Percentiles rank a stretch among this genome's conserved stretches.
These are phyloP conservation scores for Dittrichia graveolens DNA, from an alignment of 129 eudicot genomes.

Conservation along the genomic window DNA sequence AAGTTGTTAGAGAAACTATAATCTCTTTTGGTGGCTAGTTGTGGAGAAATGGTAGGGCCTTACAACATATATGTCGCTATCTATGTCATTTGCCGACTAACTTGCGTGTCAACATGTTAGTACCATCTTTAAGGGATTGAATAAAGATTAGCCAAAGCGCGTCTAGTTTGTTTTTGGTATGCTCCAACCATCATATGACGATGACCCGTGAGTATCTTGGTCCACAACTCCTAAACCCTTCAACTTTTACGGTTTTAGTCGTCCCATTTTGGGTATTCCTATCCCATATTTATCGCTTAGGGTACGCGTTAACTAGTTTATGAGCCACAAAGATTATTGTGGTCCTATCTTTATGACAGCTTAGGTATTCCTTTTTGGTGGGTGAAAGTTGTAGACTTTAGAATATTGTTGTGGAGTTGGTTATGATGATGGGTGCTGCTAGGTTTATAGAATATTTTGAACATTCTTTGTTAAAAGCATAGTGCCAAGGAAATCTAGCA, in stretches of 20 bases:
- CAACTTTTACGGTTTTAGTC: constrained; percentile 22
- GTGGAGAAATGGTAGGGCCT: constrained; percentile 23
- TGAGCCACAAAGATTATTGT: constrained; percentile 29
- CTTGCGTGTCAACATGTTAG: constrained; percentile 6
- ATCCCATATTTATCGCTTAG: constrained; percentile 4
- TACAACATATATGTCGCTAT: constrained; percentile 26
- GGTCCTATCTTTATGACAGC: constrained; percentile 36
- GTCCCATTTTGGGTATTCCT: constrained; percentile 29
- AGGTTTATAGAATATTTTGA: constrained; percentile 27
- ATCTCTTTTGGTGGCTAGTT: constrained; percentile 33
- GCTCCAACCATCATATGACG: constrained; percentile 26
- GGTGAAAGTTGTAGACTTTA: constrained; percentile 18
- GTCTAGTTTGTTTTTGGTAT: constrained; percentile 17
- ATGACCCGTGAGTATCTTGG: constrained; percentile 28
- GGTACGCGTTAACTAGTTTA: constrained; percentile 5
- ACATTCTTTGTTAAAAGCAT: constrained; percentile 34
- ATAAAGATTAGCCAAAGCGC: constrained; percentile 17
- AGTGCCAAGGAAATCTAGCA: constrained; percentile 24
- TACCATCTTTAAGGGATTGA: not conserved
- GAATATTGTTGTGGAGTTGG: constrained; percentile 31
- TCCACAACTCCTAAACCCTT: constrained; percentile 12
- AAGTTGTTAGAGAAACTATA: constrained; percentile 13
- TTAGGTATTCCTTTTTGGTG: constrained; percentile 31
- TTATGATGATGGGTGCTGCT: constrained; percentile 21
- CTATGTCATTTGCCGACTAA: constrained; percentile 30